Evolutionary conservation across 2,329 filamentous ascomycete genomes (phyloP).

Genomic region (Colletotrichum abscissum): DNA sequence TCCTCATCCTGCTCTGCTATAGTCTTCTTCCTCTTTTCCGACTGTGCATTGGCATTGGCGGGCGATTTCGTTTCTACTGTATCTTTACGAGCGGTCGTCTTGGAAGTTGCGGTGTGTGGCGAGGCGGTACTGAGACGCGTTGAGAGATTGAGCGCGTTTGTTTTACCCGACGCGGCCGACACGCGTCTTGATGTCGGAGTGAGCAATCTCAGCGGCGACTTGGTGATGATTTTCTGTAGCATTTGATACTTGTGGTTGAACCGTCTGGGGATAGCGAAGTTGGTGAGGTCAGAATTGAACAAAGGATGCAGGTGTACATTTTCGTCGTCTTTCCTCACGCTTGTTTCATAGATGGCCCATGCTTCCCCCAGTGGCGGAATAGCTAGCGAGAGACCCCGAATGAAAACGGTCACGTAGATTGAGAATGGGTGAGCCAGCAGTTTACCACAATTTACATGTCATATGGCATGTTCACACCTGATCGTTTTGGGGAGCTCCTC

Average conservation of each 20-base stretch:
- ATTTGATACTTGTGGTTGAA: neutral
- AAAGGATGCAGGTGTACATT: too few species aligned
- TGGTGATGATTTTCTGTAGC: neutral
- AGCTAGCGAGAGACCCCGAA: too few species aligned
- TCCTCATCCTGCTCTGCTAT: constrained; percentile 75
- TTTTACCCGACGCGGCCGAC: neutral
- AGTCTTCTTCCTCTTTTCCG: constrained; percentile 56
- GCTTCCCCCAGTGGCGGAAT: too few species aligned
- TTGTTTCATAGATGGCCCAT: too few species aligned
- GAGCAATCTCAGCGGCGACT: neutral
- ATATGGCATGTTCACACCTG: too few species aligned
- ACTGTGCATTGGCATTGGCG: too few species aligned
- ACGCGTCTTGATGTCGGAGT: neutral
- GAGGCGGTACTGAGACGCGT: constrained; percentile 4
- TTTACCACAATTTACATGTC: too few species aligned
- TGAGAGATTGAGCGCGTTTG: neutral
- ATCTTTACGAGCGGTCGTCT: neutral
- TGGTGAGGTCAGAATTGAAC: neutral
- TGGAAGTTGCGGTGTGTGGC: neutral
- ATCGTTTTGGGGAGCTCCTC: too few species aligned
- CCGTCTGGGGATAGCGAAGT: neutral
- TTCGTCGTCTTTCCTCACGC: too few species aligned
- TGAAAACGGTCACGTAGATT: too few species aligned
- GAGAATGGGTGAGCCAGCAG: too few species aligned
- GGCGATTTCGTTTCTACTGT: neutral